Percentiles rank a stretch among this genome's conserved stretches.
These are phyloP conservation scores for Yarrowia deformans DNA, from an alignment of 805 yeast species.

Conservation along the genomic window DNA sequence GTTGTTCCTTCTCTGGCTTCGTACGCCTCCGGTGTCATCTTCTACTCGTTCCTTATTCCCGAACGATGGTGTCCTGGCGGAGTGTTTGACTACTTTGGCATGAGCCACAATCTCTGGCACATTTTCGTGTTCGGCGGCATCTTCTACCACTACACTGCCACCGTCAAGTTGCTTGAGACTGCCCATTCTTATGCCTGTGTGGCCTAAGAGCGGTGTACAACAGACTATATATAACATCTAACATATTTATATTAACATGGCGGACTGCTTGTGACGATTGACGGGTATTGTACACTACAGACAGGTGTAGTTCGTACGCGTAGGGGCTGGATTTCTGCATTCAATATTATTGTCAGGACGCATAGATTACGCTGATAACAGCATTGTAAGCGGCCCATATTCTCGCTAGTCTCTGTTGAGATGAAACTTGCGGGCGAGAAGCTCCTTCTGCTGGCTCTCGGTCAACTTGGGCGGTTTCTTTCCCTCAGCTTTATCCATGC, in stretches of 20 bases:
- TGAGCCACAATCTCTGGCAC: conserved; percentile 98
- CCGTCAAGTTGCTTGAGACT: conserved; percentile 70
- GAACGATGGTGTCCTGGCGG: conserved; percentile 67
- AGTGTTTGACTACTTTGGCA: conserved; percentile 60
- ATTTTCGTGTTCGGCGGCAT: conserved; percentile 86
- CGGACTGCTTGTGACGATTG: no score
- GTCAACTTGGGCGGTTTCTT: not conserved
- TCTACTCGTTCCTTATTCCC: conserved; percentile 87
- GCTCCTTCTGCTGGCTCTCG: not conserved
- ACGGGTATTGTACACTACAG: no score
- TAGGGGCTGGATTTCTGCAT: no score
- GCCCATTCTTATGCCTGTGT: conserved; percentile 42
- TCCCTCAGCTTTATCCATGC: not conserved
- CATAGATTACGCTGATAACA: not conserved
- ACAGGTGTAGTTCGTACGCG: no score
- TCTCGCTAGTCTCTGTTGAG: not conserved
- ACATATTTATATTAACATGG: conserved; percentile 24
- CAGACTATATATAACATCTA: conserved; percentile 9
- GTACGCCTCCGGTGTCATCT: conserved; percentile 82
- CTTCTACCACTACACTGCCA: conserved; percentile 84
- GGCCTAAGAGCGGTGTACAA: not conserved
- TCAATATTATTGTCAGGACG: not conserved
- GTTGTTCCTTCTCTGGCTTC: conserved; percentile 73
- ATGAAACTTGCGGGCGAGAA: conserved; percentile 3
- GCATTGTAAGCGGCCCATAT: no score